A percentile compares a stretch with the other conserved stretches of the same genome.
These are phyloP conservation scores for Xylaria sp. DNA, from an alignment of 2,329 filamentous ascomycete species.

Conservation along the genomic window DNA sequence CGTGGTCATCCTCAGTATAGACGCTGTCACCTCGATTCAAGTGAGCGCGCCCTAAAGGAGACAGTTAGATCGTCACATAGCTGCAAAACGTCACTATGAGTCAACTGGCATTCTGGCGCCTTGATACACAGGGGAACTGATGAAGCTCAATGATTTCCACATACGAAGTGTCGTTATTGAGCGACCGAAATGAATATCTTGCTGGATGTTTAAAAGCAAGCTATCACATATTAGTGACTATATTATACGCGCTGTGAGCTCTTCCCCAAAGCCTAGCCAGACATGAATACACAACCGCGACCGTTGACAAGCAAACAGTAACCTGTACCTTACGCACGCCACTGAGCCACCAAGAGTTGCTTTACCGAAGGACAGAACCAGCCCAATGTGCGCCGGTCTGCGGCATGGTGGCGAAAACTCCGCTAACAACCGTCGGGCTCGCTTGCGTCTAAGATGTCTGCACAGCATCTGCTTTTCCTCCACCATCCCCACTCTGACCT, in stretches of 20 bases:
- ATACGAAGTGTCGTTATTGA: neutral
- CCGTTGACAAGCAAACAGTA: neutral
- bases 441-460: constrained; percentile 1
- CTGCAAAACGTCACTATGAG: neutral
- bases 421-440: neutral
- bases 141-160: neutral
- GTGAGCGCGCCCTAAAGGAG: neutral
- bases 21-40: neutral
- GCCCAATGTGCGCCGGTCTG: constrained; percentile 1
- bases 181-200: neutral
- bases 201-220: neutral
- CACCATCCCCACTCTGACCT: neutral
- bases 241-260: neutral
- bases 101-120: no score
- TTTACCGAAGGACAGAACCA: neutral
- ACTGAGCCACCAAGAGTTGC: neutral
- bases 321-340: neutral
- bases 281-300: neutral
- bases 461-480: neutral
- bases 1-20: neutral
- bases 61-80: neutral
- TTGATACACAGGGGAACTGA: neutral
- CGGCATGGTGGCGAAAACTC: constrained; percentile 8
- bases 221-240: neutral
- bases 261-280: neutral